Percentiles rank a stretch among this genome's conserved stretches.
Evolutionary conservation across 2,329 filamentous ascomycete genomes (phyloP).

Genomic region (Fusarium euwallaceae): DNA sequence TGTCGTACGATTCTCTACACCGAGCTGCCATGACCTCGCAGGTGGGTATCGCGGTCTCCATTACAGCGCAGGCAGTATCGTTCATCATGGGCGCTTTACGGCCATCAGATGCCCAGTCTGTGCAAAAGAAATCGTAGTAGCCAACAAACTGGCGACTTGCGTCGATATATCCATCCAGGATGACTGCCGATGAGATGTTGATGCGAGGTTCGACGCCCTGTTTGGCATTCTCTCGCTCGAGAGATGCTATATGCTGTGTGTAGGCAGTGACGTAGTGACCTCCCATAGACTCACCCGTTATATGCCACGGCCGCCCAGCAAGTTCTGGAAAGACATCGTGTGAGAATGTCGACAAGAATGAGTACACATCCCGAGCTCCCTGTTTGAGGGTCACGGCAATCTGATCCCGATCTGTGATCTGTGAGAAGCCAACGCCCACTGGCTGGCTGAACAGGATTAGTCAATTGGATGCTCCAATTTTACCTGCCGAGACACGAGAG

Average conservation of each 20-base stretch:
- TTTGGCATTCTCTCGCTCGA: slow-evolving; percentile 1
- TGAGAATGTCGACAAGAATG: slow-evolving; percentile 20
- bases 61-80: slow-evolving; percentile 4
- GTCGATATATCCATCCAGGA: slow-evolving; percentile 35
- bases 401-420: slow-evolving; percentile 27
- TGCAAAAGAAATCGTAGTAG: slow-evolving; percentile 34
- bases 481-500: neutral
- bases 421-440: slow-evolving; percentile 32
- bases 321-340: slow-evolving; percentile 26
- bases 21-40: slow-evolving; percentile 10
- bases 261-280: slow-evolving; percentile 37
- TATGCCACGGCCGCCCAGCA: slow-evolving; percentile 28
- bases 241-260: slow-evolving; percentile 18
- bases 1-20: slow-evolving; percentile 15
- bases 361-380: slow-evolving; percentile 26
- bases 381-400: slow-evolving; percentile 28
- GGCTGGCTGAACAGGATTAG: slow-evolving; percentile 17
- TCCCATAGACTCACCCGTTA: slow-evolving; percentile 37
- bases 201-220: neutral
- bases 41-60: slow-evolving; percentile 29
- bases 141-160: slow-evolving; percentile 22
- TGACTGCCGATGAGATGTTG: slow-evolving; percentile 23
- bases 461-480: neutral
- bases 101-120: slow-evolving; percentile 19
- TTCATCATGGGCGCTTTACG: slow-evolving; percentile 26